Evolutionary conservation across 2,329 filamentous ascomycete genomes (phyloP).

Genomic region (Aspergillus glaucus): DNA sequence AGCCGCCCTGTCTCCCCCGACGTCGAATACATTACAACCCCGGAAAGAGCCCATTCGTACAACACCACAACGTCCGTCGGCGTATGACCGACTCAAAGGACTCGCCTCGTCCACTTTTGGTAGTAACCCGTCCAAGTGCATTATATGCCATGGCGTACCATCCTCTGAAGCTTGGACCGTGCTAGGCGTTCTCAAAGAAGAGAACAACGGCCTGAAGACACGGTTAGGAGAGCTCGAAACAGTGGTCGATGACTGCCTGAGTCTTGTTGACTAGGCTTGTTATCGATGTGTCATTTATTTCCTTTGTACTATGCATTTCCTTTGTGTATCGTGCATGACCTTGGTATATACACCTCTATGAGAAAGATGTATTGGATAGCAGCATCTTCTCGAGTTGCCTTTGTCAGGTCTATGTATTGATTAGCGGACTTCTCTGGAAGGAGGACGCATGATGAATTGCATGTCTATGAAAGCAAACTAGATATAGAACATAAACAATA

Average conservation of each 20-base stretch:
- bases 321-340: neutral
- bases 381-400: neutral
- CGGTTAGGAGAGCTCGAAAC: slow-evolving; percentile 49
- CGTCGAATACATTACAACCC: slow-evolving; percentile 27
- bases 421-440: neutral
- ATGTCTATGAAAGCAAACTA: neutral
- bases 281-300: neutral
- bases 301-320: neutral
- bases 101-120: slow-evolving; percentile 27
- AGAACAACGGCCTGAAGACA: slow-evolving; percentile 49
- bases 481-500: neutral
- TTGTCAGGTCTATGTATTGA: neutral
- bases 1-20: slow-evolving; percentile 23
- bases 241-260: slow-evolving; percentile 52
- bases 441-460: neutral
- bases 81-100: slow-evolving; percentile 41
- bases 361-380: neutral
- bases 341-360: neutral
- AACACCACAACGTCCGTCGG: slow-evolving; percentile 22
- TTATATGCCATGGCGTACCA: slow-evolving; percentile 35
- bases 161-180: slow-evolving; percentile 49
- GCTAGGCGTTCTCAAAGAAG: slow-evolving; percentile 47
- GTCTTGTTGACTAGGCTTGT: slow-evolving; percentile 38
- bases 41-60: slow-evolving; percentile 24
- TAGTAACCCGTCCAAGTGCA: slow-evolving; percentile 28